These are phyloP conservation scores for Trichoderma endophyticum DNA, from an alignment of 2,329 filamentous ascomycete genomes.

Conservation along the genomic window DNA sequence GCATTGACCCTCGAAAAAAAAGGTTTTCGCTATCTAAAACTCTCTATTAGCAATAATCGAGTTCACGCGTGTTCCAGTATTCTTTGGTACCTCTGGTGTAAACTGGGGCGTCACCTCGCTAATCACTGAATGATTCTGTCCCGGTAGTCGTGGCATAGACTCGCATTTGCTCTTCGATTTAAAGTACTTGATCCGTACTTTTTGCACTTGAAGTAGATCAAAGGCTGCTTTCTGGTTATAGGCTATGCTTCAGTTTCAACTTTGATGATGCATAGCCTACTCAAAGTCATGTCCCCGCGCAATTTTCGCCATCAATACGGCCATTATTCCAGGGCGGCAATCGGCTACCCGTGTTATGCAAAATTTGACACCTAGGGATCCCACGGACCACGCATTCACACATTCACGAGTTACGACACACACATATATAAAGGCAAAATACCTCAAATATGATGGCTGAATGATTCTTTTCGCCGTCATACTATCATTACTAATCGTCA, in stretches of 20 bases:
- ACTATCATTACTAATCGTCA: neutral
- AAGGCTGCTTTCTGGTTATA: neutral
- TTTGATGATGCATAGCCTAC: neutral
- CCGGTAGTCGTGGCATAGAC: neutral
- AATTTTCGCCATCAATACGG: neutral
- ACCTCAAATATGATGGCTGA: neutral
- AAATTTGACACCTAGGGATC: neutral
- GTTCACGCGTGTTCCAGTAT: too few species aligned
- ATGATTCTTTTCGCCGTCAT: neutral
- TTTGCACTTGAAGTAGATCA: neutral
- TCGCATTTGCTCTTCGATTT: neutral
- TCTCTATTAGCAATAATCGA: too few species aligned
- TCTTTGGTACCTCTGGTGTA: too few species aligned
- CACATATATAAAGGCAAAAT: neutral
- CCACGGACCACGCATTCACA: neutral
- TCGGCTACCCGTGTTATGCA: neutral
- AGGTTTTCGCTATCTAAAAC: too few species aligned
- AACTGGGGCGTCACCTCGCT: neutral
- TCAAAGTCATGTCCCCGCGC: neutral
- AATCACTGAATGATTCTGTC: neutral
- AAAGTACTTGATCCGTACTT: neutral
- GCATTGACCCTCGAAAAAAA: too few species aligned
- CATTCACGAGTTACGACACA: neutral
- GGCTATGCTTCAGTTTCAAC: neutral
- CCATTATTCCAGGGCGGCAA: neutral